These are phyloP conservation scores for Endotrypanum monterogeii DNA, from an alignment of 208 protist genomes.

Conservation along the genomic window DNA sequence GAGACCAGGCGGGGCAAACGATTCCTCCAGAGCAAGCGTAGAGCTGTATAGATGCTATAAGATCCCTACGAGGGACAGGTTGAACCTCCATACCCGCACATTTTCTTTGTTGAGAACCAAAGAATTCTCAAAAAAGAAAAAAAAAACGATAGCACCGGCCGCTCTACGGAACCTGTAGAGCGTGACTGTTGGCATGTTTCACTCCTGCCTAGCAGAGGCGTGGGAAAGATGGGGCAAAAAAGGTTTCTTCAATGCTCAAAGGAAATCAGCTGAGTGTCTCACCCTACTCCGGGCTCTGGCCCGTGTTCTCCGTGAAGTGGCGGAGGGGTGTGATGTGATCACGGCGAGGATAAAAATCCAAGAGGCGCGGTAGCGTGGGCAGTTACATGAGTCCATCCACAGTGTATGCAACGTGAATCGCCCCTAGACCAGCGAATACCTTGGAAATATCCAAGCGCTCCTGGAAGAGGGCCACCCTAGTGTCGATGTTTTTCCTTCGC, in stretches of 20 bases:
- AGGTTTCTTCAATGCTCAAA: too few relatives aligned
- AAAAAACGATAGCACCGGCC: not conserved
- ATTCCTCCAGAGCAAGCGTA: not conserved
- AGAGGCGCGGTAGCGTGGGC: slow-evolving; percentile 15
- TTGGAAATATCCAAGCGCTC: slow-evolving; percentile 36
- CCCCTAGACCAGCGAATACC: slow-evolving; percentile 37
- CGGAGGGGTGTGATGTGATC: not conserved
- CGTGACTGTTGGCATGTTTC: not conserved
- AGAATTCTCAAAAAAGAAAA: not conserved
- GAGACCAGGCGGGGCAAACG: not conserved
- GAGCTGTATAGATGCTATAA: not conserved
- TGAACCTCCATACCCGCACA: not conserved
- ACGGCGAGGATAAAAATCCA: not conserved
- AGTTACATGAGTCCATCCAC: slow-evolving; percentile 38
- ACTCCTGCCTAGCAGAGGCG: not conserved
- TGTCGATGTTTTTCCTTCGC: slow-evolving; percentile 30
- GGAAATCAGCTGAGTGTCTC: too few relatives aligned
- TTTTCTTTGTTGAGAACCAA: not conserved
- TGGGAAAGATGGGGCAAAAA: not conserved
- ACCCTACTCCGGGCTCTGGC: not conserved
- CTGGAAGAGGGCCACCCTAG: slow-evolving; percentile 53
- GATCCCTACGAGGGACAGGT: not conserved
- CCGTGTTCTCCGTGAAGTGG: not conserved
- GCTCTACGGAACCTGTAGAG: not conserved
- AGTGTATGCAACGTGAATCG: slow-evolving; percentile 30